Percentiles rank a stretch among this genome's conserved stretches.
These are phyloP conservation scores for Paragyromitra xinjiangensis DNA, from an alignment of 495 filamentous ascomycete species.

Conservation along the genomic window DNA sequence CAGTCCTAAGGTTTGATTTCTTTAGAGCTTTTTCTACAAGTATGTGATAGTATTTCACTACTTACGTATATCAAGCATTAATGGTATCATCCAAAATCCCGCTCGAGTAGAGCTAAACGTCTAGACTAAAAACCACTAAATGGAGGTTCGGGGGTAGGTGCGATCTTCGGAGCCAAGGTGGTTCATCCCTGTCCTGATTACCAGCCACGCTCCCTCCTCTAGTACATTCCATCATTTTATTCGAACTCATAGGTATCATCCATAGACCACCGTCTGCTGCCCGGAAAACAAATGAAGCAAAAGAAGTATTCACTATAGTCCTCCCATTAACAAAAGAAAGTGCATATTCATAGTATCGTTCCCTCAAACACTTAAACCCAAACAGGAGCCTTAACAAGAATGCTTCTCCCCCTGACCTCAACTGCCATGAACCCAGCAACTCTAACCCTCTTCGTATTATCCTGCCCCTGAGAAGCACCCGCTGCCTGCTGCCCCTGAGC, in stretches of 20 bases:
- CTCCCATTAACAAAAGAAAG: conserved; percentile 37
- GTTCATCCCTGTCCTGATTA: neutral
- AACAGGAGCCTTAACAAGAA: conserved; percentile 90
- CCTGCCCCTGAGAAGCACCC: conserved; percentile 54
- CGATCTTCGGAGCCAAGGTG: neutral
- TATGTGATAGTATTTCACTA: neutral
- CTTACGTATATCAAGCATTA: neutral
- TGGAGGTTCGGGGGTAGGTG: neutral
- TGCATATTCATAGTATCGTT: conserved; percentile 13
- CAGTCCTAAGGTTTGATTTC: neutral
- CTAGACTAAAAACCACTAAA: neutral
- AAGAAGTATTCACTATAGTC: conserved; percentile 25
- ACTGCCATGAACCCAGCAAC: conserved; percentile 86
- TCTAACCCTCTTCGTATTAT: conserved; percentile 70
- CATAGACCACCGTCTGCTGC: conserved; percentile 7
- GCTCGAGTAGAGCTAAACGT: neutral
- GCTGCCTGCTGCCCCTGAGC: conserved; percentile 50
- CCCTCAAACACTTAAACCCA: conserved; percentile 62
- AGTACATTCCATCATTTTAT: conserved; percentile 27
- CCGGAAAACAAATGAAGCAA: conserved; percentile 25
- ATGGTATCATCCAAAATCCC: conserved; percentile 1
- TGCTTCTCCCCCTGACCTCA: conserved; percentile 82
- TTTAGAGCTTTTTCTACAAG: neutral
- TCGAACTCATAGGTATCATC: conserved; percentile 41
- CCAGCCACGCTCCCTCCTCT: neutral